A percentile compares a stretch with the other conserved stretches of the same genome.
Conservation (phyloP, 2,329 filamentous ascomycete genomes). For the Laburnicola sp. region DNA sequence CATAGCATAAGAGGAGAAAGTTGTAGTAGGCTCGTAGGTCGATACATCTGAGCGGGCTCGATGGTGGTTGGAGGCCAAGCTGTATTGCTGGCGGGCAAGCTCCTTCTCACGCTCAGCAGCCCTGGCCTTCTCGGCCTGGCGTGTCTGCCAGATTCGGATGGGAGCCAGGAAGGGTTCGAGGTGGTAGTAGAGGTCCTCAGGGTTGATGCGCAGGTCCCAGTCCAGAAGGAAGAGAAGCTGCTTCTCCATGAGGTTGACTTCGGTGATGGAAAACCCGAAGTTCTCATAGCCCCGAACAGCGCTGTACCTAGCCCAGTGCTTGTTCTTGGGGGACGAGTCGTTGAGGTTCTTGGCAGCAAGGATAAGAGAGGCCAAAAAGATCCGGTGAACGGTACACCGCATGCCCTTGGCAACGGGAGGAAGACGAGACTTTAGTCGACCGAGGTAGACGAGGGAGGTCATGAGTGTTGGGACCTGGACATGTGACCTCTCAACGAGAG, state of each 20-base stretch:
- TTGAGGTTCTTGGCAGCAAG: slow-evolving; percentile 95
- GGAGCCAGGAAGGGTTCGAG: slow-evolving; percentile 87
- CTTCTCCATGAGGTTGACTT: slow-evolving; percentile 99
- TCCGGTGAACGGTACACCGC: slow-evolving; percentile 93
- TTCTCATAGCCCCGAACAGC: slow-evolving; percentile 70
- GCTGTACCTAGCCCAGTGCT: slow-evolving; percentile 98
- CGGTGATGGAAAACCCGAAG: slow-evolving; percentile 91
- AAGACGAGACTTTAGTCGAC: slow-evolving; percentile 77
- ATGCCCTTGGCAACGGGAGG: slow-evolving; percentile 95
- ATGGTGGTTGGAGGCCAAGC: slow-evolving; percentile 44
- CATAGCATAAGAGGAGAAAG: slow-evolving; percentile 40
- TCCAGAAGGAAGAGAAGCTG: slow-evolving; percentile 92
- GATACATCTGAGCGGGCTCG: slow-evolving; percentile 29
- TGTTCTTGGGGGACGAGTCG: slow-evolving; percentile 99
- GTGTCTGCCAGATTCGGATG: slow-evolving; percentile 65
- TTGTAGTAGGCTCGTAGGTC: slow-evolving; percentile 43
- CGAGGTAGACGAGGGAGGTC: slow-evolving; percentile 93
- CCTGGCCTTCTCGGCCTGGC: slow-evolving; percentile 58
- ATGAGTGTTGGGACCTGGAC: slow-evolving; percentile 97
- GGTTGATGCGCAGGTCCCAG: slow-evolving; percentile 86
- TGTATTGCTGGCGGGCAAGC: slow-evolving; percentile 42
- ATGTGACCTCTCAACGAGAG: slow-evolving; percentile 87
- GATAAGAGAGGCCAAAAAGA: slow-evolving; percentile 89
- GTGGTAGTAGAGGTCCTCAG: slow-evolving; percentile 83
- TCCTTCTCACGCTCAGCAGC: slow-evolving; percentile 51